Percentiles rank a stretch among this genome's conserved stretches.
phyloP scores from a whole-genome alignment of 352 stramenopile genomes.

The Phytophthora pluvialis region DNA sequence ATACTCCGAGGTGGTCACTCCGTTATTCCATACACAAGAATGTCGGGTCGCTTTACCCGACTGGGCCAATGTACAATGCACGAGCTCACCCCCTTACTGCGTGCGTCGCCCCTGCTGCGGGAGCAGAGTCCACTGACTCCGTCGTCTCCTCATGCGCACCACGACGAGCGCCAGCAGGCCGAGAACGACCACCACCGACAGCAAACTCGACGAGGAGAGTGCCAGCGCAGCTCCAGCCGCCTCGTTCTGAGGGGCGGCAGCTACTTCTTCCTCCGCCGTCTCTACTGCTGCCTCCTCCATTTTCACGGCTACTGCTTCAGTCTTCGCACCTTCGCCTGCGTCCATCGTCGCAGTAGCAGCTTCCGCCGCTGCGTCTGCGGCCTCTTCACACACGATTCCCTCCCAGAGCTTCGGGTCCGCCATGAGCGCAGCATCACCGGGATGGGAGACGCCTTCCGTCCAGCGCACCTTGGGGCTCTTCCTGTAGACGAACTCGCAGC shows the following conservation, averaged over 20 bases:
- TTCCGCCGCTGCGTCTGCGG: constrained; percentile 2
- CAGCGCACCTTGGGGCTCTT: constrained; percentile 32
- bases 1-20: background rate
- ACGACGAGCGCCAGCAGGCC: constrained; percentile 20
- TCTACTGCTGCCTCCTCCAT: constrained; percentile 4
- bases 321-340: background rate
- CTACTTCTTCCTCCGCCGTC: constrained; percentile 10
- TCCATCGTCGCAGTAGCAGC: constrained; percentile 5
- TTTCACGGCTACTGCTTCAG: background rate
- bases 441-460: constrained; percentile 31
- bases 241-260: background rate
- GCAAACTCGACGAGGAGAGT: constrained; percentile 12
- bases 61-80: constrained; percentile 12
- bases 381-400: constrained; percentile 17
- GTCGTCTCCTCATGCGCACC: constrained; percentile 20
- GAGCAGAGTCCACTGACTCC: constrained; percentile 24
- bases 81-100: constrained; percentile 12
- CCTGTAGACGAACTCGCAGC: constrained; percentile 29
- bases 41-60: background rate
- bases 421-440: constrained; percentile 28
- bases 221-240: background rate
- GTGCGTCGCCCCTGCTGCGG: constrained; percentile 25
- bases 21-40: constrained; percentile 7
- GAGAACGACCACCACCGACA: constrained; percentile 14
- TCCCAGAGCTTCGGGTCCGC: constrained; percentile 37